phyloP scores from a whole-genome alignment of 257 asterid species.

The Gynochthodes officinalis region DNA sequence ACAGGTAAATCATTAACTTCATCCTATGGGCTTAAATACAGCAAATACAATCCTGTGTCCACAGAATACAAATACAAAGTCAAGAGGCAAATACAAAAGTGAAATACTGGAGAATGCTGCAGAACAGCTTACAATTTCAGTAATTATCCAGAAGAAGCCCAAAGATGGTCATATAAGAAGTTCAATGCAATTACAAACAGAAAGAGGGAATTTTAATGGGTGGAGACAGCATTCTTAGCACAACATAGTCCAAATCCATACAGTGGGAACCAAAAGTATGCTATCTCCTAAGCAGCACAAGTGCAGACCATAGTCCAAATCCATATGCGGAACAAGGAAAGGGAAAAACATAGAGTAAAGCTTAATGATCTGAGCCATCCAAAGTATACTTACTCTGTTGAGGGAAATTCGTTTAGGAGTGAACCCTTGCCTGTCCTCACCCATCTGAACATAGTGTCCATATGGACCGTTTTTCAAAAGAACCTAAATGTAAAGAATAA shows the following conservation, averaged over 20 bases:
- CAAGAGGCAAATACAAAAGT: not conserved
- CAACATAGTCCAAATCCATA: not conserved
- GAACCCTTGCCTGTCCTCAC: slow-evolving; percentile 84
- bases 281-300: not conserved
- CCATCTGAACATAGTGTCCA: slow-evolving; percentile 88
- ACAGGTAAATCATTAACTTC: not conserved
- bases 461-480: slow-evolving; percentile 83
- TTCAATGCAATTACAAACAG: not conserved
- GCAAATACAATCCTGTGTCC: not conserved
- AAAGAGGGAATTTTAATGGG: not conserved
- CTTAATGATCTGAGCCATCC: not conserved
- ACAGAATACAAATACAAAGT: not conserved
- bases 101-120: not conserved
- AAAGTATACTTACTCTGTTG: slow-evolving; percentile 43
- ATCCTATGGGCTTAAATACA: not conserved
- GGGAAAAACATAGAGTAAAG: not conserved
- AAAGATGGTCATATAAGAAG: not conserved
- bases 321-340: not conserved
- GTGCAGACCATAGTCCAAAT: not conserved
- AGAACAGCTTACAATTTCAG: not conserved
- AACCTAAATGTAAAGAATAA: slow-evolving; percentile 41
- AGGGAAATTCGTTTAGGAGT: slow-evolving; percentile 77
- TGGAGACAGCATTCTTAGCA: not conserved
- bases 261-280: no score
- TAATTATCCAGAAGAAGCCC: not conserved